Conservation (phyloP, 139 green algal species). For the Volvox africanus region DNA sequence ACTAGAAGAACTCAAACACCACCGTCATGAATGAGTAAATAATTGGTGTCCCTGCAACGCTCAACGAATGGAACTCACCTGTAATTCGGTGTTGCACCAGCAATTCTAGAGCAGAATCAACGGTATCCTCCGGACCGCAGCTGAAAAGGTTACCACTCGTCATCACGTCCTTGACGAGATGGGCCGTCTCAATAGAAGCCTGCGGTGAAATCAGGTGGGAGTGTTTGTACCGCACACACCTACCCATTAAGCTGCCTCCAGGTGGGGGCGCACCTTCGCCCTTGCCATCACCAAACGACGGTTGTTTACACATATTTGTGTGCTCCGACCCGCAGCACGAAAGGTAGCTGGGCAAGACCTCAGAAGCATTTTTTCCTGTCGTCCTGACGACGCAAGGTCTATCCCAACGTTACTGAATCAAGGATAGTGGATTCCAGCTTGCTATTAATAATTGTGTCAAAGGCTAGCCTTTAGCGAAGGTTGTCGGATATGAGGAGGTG, state of each 20-base stretch:
- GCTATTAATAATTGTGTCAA: no score
- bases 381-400: no score
- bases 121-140: constrained; percentile 60
- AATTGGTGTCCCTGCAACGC: no score
- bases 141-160: constrained; percentile 53
- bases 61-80: constrained; percentile 4
- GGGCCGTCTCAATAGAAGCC: not conserved
- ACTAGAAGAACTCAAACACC: no score
- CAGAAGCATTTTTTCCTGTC: constrained; percentile 2
- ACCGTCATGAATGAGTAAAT: no score
- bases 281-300: not conserved
- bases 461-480: no score
- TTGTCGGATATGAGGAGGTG: no score
- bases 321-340: not conserved
- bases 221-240: not conserved
- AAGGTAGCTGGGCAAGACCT: not conserved
- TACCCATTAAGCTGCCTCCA: not conserved
- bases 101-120: constrained; percentile 73
- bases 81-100: constrained; percentile 69
- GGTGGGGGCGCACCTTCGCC: not conserved
- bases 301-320: no score
- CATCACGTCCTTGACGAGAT: constrained; percentile 69
- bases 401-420: no score
- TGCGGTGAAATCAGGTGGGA: not conserved
- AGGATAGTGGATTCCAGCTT: no score